phyloP scores from a whole-genome alignment of 305 asterid species.

The Fraxinus angustifolia region DNA sequence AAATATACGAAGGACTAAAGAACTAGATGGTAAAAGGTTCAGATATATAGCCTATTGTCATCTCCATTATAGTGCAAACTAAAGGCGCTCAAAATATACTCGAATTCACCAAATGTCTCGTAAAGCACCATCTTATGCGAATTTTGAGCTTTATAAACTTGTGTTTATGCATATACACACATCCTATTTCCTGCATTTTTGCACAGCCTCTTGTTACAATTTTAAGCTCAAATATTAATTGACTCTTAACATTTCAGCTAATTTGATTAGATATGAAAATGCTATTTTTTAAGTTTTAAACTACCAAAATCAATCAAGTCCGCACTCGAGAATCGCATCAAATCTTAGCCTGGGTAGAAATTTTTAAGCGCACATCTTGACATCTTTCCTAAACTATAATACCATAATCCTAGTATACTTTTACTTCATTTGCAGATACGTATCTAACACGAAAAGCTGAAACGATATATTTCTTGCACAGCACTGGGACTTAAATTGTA shows the following conservation, averaged over 20 bases:
- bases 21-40: not conserved
- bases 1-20: not conserved
- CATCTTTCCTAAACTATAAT: not conserved
- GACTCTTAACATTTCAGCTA: not conserved
- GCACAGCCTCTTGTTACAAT: not conserved
- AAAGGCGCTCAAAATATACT: not conserved
- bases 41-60: not conserved
- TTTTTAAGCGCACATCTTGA: not conserved
- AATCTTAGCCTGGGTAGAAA: not conserved
- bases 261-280: not conserved
- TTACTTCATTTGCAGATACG: not conserved
- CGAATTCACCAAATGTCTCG: not conserved
- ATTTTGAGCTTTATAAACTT: not conserved
- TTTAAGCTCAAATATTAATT: not conserved
- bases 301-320: not conserved
- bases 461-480: not conserved
- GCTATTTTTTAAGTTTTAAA: not conserved
- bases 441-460: not conserved
- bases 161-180: not conserved
- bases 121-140: not conserved
- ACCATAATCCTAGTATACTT: not conserved
- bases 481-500: not conserved
- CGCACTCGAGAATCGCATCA: not conserved
- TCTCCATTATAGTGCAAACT: not conserved
- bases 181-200: not conserved